Evolutionary conservation across 495 filamentous ascomycete species (phyloP).

Genomic region (Neurospora tetrasperma): DNA sequence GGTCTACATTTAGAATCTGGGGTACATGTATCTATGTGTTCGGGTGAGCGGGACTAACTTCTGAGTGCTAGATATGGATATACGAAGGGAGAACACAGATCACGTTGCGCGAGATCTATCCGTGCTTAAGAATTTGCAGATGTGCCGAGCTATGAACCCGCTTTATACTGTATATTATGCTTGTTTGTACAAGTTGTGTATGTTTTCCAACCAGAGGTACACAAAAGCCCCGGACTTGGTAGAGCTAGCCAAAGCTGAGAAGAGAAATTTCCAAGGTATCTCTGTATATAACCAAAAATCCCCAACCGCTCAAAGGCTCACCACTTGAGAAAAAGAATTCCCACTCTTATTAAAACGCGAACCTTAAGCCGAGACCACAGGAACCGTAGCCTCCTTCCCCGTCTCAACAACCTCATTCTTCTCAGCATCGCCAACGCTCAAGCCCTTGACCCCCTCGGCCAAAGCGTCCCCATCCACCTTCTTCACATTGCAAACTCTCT

Average conservation of each 20-base stretch:
- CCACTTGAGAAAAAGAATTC: constrained; percentile 13
- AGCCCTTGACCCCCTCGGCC: constrained; percentile 6
- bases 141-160: background rate
- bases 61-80: background rate
- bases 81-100: too few relatives aligned
- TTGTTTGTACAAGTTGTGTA: background rate
- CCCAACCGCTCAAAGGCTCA: constrained; percentile 48
- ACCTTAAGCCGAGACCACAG: background rate
- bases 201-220: background rate
- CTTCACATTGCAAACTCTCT: constrained; percentile 25
- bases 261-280: background rate
- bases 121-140: too few relatives aligned
- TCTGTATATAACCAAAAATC: constrained; percentile 15
- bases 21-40: background rate
- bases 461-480: constrained; percentile 1
- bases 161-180: background rate
- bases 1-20: background rate
- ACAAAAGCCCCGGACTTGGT: background rate
- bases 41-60: background rate
- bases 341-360: background rate
- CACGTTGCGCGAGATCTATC: too few relatives aligned
- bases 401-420: constrained; percentile 15
- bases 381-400: constrained; percentile 4
- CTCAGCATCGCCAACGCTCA: constrained; percentile 1
- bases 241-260: background rate